Evolutionary conservation across 2,329 filamentous ascomycete genomes (phyloP).

Genomic region (Elsinoe fawcettii): DNA sequence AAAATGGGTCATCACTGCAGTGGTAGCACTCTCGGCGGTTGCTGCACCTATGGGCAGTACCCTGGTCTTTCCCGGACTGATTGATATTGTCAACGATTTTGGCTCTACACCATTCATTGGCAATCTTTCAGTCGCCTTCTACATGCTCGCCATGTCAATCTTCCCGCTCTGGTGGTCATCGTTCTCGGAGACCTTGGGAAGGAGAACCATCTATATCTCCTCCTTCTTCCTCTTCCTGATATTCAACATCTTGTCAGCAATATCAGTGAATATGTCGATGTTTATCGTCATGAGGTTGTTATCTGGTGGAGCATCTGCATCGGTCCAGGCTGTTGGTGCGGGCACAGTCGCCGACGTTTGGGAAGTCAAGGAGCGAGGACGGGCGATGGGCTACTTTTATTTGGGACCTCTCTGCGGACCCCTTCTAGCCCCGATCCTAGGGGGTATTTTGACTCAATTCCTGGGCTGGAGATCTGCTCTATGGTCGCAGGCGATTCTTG

Average conservation of each 20-base stretch:
- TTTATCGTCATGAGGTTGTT: conserved; percentile 69
- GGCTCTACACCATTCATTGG: conserved; percentile 56
- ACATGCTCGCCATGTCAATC: conserved; percentile 76
- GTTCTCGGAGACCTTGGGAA: conserved; percentile 64
- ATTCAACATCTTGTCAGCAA: conserved; percentile 61
- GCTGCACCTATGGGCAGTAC: conserved; percentile 76
- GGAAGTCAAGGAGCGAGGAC: conserved; percentile 63
- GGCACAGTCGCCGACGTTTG: conserved; percentile 78
- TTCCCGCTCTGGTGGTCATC: conserved; percentile 84
- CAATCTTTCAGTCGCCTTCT: conserved; percentile 69
- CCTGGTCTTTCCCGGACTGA: conserved; percentile 70
- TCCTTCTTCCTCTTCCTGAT: conserved; percentile 66
- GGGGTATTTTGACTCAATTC: conserved; percentile 60
- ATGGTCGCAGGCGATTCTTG: conserved; percentile 70
- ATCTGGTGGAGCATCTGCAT: conserved; percentile 67
- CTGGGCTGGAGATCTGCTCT: conserved; percentile 70
- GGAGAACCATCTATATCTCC: conserved; percentile 68
- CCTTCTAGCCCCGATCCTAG: conserved; percentile 66
- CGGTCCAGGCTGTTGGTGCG: conserved; percentile 74
- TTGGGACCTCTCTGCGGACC: conserved; percentile 70
- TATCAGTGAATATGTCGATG: conserved; percentile 64
- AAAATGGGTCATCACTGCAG: conserved; percentile 78
- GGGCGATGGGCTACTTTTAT: conserved; percentile 78
- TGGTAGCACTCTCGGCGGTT: conserved; percentile 68
- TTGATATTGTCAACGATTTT: conserved; percentile 55